phyloP scores from a whole-genome alignment of 108 stramenopile species.

The Pelagomonas calceolata region DNA sequence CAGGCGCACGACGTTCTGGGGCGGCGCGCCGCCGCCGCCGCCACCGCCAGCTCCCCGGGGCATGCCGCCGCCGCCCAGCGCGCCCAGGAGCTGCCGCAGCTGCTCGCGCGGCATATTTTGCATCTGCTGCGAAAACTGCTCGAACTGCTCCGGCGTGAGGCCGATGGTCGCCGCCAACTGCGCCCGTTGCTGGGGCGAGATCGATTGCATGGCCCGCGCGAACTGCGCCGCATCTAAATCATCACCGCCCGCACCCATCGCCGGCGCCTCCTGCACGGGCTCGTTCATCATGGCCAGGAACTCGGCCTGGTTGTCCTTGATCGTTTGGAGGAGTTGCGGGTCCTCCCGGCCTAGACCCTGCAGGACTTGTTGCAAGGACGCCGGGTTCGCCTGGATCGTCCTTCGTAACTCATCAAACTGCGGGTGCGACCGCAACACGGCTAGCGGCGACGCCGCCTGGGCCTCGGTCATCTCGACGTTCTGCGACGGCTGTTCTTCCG shows the following conservation, averaged over 20 bases:
- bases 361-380: conserved; percentile 67
- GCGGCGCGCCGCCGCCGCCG: conserved; percentile 38
- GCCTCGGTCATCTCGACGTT: not conserved
- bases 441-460: conserved; percentile 37
- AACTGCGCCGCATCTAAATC: conserved; percentile 53
- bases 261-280: conserved; percentile 57
- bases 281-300: conserved; percentile 97
- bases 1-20: conserved; percentile 56
- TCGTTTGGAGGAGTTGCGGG: conserved; percentile 73
- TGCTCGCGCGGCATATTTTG: conserved; percentile 76
- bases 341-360: conserved; percentile 79
- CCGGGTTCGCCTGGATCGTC: conserved; percentile 83
- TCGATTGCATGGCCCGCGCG: conserved; percentile 62
- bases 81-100: conserved; percentile 59
- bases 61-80: conserved; percentile 34
- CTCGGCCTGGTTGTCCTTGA: conserved; percentile 81
- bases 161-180: conserved; percentile 86
- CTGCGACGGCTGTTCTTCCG: conserved; percentile 27
- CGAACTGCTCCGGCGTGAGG: conserved; percentile 76
- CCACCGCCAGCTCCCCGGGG: conserved; percentile 36
- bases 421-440: conserved; percentile 75
- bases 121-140: conserved; percentile 75
- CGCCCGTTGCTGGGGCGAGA: conserved; percentile 73
- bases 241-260: not conserved
- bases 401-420: conserved; percentile 81